Evolutionary conservation across 2,329 filamentous ascomycete species (phyloP), one percentile per base, ranked within the genome.

Genomic region (Colletotrichum orchidophilum): DNA sequence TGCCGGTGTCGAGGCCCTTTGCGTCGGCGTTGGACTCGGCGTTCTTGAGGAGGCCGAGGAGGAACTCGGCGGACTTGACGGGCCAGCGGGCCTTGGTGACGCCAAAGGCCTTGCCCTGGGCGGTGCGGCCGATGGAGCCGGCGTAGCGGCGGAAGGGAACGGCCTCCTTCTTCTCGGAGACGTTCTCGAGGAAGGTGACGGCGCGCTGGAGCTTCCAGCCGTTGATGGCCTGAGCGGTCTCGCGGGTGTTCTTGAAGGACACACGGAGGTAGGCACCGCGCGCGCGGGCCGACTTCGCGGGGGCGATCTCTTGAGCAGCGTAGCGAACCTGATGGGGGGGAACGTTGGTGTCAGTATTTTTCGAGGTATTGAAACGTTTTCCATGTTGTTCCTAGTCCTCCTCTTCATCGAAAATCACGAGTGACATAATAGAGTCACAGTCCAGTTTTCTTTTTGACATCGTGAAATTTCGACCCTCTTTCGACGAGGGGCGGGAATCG

Each of bases 201-300:
- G 96, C 96, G 83, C 96, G 95, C 87, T 94, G 90, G 83, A 98
- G 85, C 90, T 98, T 98, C 95, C 95, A 97, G 87, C 96, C 96
- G 88, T 96, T 98, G 92, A 99, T 97, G 82, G 95, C 95, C 90
- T 98, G 96, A 77, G 97, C 96, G 78, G 96, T 98, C 91, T 99
- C 97, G 83, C 96, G 95, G 85, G 96, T 99, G 93, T 99, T 99
- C 93, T 99, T 99, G 94, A 98, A 99, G 80, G 94, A 97, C 81
- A 98, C 96, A 85, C 96, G 95, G 81, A 99, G 94, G 91, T 98
- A 99, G 85, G 95, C 95, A 87, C 97, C 96, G 87, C 96, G 95
- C 84, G 96, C 93, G 89, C 96, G 94, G 87, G 96, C 96, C 88
- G 94, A 97, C 91, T 97, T 98, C 80, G 92, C 90, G 86, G 92